Percentiles rank a stretch among this genome's conserved stretches.
These are phyloP conservation scores for Penicillium griseofulvum DNA, from an alignment of 2,329 filamentous ascomycete species.

Conservation along the genomic window DNA sequence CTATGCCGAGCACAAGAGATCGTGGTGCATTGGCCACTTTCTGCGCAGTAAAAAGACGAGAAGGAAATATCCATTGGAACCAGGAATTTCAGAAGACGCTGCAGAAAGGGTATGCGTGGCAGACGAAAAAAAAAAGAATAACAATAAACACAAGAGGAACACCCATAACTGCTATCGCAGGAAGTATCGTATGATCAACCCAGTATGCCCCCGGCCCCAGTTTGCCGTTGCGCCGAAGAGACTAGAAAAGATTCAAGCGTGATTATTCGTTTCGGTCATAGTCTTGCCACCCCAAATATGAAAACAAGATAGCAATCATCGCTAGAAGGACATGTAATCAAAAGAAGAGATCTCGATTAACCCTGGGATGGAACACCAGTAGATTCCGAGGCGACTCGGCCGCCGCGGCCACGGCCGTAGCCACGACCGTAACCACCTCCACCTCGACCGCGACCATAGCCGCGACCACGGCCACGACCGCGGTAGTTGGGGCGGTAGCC, in stretches of 20 bases:
- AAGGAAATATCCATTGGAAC: constrained; percentile 12
- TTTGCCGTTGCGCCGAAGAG: constrained; percentile 27
- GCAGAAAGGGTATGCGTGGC: constrained; percentile 22
- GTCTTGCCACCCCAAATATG: constrained; percentile 23
- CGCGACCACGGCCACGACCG: constrained; percentile 56
- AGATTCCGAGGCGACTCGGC: constrained; percentile 37
- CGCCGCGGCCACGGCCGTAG: constrained; percentile 41
- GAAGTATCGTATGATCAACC: constrained; percentile 24
- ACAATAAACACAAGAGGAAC: constrained; percentile 18
- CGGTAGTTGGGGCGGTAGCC: constrained; percentile 77
- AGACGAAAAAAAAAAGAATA: constrained; percentile 9
- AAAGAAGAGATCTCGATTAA: constrained; percentile 19
- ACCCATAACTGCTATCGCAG: constrained; percentile 21
- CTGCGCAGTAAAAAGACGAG: constrained; percentile 6
- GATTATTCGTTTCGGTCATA: constrained; percentile 26
- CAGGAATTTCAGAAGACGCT: constrained; percentile 22
- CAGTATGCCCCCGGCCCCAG: constrained; percentile 22
- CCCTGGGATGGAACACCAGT: constrained; percentile 39
- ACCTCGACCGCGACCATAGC: constrained; percentile 50
- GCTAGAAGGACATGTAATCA: constrained; percentile 17
- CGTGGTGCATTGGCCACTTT: constrained; percentile 5
- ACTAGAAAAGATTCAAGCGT: constrained; percentile 22
- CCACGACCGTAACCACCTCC: constrained; percentile 50
- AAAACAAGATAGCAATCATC: constrained; percentile 19
- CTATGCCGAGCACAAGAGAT: not conserved